Percentiles rank a stretch among this genome's conserved stretches.
These are phyloP conservation scores for Tinospora cordifolia DNA, from an alignment of 164 flowering plant species.

Conservation along the genomic window DNA sequence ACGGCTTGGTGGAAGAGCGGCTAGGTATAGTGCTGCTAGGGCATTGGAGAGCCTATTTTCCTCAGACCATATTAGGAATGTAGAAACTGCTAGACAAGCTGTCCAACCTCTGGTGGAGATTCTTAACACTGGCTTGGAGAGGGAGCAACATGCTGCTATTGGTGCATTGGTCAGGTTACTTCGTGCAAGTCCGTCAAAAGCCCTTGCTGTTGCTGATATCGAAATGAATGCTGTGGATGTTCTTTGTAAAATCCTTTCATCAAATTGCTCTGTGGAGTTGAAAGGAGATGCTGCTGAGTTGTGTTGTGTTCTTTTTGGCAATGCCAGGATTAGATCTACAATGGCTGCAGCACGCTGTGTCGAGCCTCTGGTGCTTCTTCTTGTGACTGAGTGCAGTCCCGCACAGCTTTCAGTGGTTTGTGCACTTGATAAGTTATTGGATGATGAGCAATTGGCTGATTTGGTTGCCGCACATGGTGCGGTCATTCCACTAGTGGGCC, in stretches of 20 bases:
- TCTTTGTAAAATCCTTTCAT: constrained; percentile 77
- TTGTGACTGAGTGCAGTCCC: constrained; percentile 72
- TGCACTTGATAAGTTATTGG: constrained; percentile 85
- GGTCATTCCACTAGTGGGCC: constrained; percentile 93
- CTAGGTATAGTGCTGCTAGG: constrained; percentile 92
- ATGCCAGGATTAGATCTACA: constrained; percentile 78
- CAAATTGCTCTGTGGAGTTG: constrained; percentile 84
- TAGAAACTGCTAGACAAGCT: constrained; percentile 82
- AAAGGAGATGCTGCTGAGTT: constrained; percentile 97
- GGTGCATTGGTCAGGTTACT: constrained; percentile 24
- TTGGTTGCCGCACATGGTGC: constrained; percentile 97
- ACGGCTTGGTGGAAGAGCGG: constrained; percentile 86
- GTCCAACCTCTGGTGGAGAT: constrained; percentile 95
- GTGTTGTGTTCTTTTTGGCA: constrained; percentile 80
- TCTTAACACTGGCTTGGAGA: constrained; percentile 86
- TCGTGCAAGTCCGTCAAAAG: constrained; percentile 80
- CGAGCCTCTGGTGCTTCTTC: constrained; percentile 92
- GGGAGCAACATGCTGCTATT: constrained; percentile 52
- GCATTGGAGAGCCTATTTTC: constrained; percentile 94
- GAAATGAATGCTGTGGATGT: constrained; percentile 76
- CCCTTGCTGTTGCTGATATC: constrained; percentile 83
- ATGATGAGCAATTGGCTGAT: constrained; percentile 95
- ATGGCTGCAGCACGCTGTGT: constrained; percentile 94
- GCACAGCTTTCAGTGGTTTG: constrained; percentile 91
- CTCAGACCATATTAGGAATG: constrained; percentile 84